Evolutionary conservation across 345 rosid genomes (phyloP).

Genomic region (Anacardium occidentale): DNA sequence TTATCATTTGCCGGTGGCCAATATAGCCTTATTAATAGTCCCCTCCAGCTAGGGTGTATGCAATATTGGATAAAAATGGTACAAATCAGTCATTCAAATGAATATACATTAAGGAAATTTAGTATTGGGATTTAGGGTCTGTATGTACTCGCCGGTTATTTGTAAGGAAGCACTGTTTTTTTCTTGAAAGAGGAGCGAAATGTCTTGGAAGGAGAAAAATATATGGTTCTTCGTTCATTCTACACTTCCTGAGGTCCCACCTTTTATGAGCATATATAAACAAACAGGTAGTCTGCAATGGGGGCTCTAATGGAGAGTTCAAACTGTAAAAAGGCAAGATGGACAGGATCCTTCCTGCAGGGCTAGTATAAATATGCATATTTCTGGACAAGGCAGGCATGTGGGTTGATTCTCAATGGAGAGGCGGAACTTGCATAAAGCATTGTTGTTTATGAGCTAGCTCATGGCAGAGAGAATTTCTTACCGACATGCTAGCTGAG

Average conservation of each 20-base stretch:
- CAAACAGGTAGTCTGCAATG: conserved; percentile 9
- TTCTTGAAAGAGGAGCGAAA: conserved; percentile 6
- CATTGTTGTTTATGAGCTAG: conserved; percentile 15
- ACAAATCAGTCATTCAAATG: conserved; percentile 12
- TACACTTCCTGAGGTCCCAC: conserved; percentile 25
- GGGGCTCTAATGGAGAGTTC: conserved; percentile 32
- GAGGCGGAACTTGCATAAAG: conserved; percentile 23
- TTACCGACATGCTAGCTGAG: conserved; percentile 28
- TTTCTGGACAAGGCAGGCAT: conserved; percentile 42
- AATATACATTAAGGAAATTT: background rate
- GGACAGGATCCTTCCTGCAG: conserved; percentile 38
- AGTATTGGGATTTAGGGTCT: too few species aligned
- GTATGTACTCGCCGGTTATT: background rate
- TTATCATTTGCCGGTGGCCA: background rate
- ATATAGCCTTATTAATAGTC: background rate
- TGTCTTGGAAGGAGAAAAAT: conserved; percentile 37
- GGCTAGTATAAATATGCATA: conserved; percentile 32
- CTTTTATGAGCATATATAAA: conserved; percentile 1
- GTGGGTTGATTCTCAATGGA: conserved; percentile 44
- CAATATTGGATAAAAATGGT: background rate
- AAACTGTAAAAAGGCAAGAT: conserved; percentile 44
- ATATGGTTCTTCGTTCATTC: conserved; percentile 29
- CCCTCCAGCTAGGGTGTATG: background rate
- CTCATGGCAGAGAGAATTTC: conserved; percentile 24
- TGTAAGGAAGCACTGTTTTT: conserved; percentile 5